Conservation (phyloP, 129 eudicot genomes). For the Lactuca saligna region DNA sequence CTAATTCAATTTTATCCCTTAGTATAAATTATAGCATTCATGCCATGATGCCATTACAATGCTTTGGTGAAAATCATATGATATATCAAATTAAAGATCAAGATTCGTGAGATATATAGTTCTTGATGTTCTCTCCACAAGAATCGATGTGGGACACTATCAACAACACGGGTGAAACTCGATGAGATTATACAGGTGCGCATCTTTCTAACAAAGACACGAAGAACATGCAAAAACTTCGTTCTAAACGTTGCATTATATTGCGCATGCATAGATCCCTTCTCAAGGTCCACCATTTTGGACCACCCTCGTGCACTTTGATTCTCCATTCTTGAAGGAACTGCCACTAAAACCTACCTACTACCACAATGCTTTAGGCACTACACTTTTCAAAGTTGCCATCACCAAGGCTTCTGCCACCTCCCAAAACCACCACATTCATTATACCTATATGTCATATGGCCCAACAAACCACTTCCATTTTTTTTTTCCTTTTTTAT, state of each 20-base stretch:
- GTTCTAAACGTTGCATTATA: not conserved
- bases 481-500: constrained; percentile 10
- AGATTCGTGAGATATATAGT: too few species aligned
- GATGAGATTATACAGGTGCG: too few species aligned
- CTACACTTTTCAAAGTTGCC: constrained; percentile 9
- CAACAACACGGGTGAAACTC: too few species aligned
- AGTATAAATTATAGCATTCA: too few species aligned
- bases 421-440: constrained; percentile 2
- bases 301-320: constrained; percentile 2
- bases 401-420: not conserved
- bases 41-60: too few species aligned
- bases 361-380: constrained; percentile 21
- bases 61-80: too few species aligned
- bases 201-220: too few species aligned
- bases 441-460: not conserved
- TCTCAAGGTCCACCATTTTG: constrained; percentile 17
- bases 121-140: too few species aligned
- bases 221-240: not conserved
- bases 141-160: too few species aligned
- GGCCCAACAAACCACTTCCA: not conserved
- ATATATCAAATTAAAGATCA: too few species aligned
- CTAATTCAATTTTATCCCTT: too few species aligned
- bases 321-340: constrained; percentile 9
- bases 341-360: not conserved
- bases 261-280: constrained; percentile 15